Base-by-base conservation (phyloP, 306 rosid species). In the Begonia peltatifolia region DNA sequence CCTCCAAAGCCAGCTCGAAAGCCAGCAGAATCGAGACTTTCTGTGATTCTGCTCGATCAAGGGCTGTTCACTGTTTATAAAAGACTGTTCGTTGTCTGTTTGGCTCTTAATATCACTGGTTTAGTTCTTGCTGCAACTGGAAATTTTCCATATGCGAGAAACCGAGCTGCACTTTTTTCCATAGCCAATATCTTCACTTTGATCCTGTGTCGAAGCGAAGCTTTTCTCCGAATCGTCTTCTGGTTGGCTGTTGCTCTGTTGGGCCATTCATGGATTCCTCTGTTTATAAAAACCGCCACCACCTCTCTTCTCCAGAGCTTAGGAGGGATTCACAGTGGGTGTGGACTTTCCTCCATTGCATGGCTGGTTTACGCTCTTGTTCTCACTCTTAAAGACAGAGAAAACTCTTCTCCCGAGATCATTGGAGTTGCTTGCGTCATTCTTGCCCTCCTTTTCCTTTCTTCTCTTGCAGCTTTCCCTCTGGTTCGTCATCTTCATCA, bases 301-400 rank as follows among this genome's bases (percentile, higher is more conserved):
- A 80, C 94, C 25, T 74, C 87, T n/a, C 63, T 84, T 48, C 84
- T 84, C 53, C 94, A 84, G 71, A 72, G 82, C 22, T 41, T 84
- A 30, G 87, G 94, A 20, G 83, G 93, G 62, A 73, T 83, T 44
- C 93, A 83, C n/a, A 83, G 94, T 53, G 71, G 87, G 2, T 84
- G 82, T 54, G 94, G 84, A 2, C 63, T 84, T 63, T 84, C 83
- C n/a, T 61, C 87, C 9, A 80, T 80, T 58, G 84, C 78, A 2
- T 84, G 94, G 94, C 80, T 84, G 2, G 56, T 69, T 4, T 80
- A 77, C 62, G 70, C 84, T 2, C 50, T 80, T 8, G 59, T 75
- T 9, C 75, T 70, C 10, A 75, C 84, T 6, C 43, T 77, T 3
- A 38, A 52, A 11, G 62, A 70, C 63, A 63, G 46, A 35, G 63